A percentile compares a stretch with the other conserved stretches of the same genome.
Evolutionary conservation across 345 rosid genomes (phyloP).

Genomic region (Salix brachista): DNA sequence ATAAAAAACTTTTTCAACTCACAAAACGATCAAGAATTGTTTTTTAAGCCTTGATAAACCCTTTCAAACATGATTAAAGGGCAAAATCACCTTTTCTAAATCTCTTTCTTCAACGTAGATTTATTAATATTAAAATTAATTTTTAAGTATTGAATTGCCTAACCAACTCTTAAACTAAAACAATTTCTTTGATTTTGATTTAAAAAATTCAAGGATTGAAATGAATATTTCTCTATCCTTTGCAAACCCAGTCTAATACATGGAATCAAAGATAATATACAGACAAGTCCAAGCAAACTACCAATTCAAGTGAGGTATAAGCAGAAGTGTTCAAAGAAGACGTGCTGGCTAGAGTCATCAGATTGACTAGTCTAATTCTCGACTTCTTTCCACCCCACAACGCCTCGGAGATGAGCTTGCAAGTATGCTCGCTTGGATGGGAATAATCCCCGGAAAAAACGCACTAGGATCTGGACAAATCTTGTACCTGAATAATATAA

Average conservation of each 20-base stretch:
- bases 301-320: not conserved
- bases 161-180: no score
- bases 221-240: no score
- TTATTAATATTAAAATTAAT: no score
- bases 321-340: not conserved
- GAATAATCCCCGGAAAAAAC: constrained; percentile 64
- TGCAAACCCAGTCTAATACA: not conserved
- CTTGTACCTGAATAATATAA: constrained; percentile 32
- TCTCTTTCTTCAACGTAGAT: no score
- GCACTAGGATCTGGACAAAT: constrained; percentile 37
- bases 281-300: not conserved
- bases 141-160: no score
- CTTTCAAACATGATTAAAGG: no score
- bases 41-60: no score
- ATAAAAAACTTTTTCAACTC: no score
- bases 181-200: not conserved
- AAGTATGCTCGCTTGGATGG: constrained; percentile 55
- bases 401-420: constrained; percentile 49
- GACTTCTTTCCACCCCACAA: constrained; percentile 44
- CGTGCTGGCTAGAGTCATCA: constrained; percentile 37
- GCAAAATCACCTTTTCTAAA: no score
- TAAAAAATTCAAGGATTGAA: not conserved
- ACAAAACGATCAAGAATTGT: no score
- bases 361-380: constrained; percentile 43
- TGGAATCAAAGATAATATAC: not conserved